These are phyloP conservation scores for Sclerotinia minor DNA, from an alignment of 2,329 filamentous ascomycete species.

Conservation along the genomic window DNA sequence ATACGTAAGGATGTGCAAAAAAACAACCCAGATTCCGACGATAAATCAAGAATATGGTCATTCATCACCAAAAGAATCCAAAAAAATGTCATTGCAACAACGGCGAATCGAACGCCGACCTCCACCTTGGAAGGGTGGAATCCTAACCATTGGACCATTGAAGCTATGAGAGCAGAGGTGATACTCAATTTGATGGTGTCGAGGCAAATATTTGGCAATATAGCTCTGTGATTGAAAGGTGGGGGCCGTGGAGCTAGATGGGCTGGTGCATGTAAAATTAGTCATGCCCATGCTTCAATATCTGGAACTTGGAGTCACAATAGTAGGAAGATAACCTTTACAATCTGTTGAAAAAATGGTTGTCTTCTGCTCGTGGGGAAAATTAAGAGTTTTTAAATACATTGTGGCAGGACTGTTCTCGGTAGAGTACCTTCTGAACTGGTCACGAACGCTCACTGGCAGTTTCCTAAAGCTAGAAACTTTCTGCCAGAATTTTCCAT, in stretches of 20 bases:
- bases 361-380: neutral
- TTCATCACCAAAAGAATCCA: neutral
- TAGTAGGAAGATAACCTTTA: too few relatives aligned
- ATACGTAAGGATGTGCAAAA: accelerated
- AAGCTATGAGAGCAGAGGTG: neutral
- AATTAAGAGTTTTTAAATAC: neutral
- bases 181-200: accelerated
- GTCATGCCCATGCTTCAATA: neutral
- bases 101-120: conserved; percentile 21
- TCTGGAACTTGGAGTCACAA: neutral
- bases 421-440: neutral
- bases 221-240: neutral
- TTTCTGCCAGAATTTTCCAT: neutral
- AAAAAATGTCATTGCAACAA: neutral
- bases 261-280: neutral
- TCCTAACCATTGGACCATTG: conserved; percentile 17
- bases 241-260: conserved; percentile 1
- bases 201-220: accelerated
- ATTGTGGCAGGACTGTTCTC: neutral
- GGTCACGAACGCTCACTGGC: neutral
- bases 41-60: neutral
- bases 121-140: conserved; percentile 22
- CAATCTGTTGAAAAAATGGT: too few relatives aligned
- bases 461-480: neutral
- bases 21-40: accelerated